phyloP scores from a whole-genome alignment of 768 basidiomycete genomes.

The Phaffia tasmanica region DNA sequence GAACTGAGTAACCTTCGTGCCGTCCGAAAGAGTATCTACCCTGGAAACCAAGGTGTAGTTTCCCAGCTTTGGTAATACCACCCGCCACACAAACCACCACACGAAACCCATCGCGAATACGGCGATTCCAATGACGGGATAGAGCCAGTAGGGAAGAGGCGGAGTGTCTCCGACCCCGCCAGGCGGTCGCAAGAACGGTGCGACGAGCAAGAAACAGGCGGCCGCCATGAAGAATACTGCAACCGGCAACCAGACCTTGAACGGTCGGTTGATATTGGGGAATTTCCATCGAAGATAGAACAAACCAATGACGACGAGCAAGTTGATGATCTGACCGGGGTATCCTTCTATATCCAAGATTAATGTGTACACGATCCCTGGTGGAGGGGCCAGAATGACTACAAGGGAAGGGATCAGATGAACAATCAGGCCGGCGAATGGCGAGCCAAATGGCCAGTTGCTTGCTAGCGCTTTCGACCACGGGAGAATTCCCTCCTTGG shows the following conservation, averaged over 20 bases:
- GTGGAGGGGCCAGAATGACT: conserved; percentile 23
- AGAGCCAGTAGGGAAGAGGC: conserved; percentile 42
- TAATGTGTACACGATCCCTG: conserved; percentile 48
- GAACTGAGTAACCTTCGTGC: conserved; percentile 8
- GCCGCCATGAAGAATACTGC: conserved; percentile 50
- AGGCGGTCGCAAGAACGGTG: conserved; percentile 49
- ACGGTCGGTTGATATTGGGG: conserved; percentile 45
- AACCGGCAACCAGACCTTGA: conserved; percentile 53
- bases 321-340: conserved; percentile 48
- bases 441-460: conserved; percentile 53
- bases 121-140: conserved; percentile 28
- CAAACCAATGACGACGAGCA: conserved; percentile 46
- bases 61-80: conserved; percentile 10
- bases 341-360: conserved; percentile 51
- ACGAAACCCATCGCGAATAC: conserved; percentile 43
- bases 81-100: conserved; percentile 17
- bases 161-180: conserved; percentile 52
- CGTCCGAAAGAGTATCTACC: conserved; percentile 7
- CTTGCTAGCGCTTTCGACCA: conserved; percentile 54
- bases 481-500: conserved; percentile 54
- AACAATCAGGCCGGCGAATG: conserved; percentile 49
- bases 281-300: conserved; percentile 50
- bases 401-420: conserved; percentile 47
- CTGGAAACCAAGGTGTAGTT: conserved; percentile 2
- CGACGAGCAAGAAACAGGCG: conserved; percentile 47